Evolutionary conservation across 2,329 filamentous ascomycete genomes (phyloP), one percentile per base, ranked within the genome.

Genomic region (Colletotrichum abscissum): DNA sequence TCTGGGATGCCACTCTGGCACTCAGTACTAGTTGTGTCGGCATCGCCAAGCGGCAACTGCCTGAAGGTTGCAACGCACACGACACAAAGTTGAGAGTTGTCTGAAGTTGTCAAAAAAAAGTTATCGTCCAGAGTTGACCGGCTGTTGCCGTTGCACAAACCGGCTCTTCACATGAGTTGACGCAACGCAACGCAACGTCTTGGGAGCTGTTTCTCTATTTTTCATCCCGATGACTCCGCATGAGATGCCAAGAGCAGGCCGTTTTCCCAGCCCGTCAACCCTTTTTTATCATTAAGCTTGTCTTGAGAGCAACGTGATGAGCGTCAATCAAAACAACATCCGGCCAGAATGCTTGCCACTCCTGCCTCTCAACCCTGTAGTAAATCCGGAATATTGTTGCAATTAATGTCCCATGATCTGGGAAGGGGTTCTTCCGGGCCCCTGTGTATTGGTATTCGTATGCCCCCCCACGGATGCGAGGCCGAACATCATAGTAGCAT

Each of bases 351-450:
- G 64, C 64, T 59, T 52, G 28, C 24, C 56, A 28, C 55, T 55
- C 46, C 30, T 63, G 30, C 30, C 52, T 64, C 24, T 19, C 19
- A 72, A 69, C 74, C 73, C 74, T 76, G 74, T 52, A 69, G 74
- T n/a, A 73, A 73, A 75, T 75, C 74, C 74, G 74, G 74, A 73
- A 75, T 69, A 75, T 74, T 71, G 66, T 66, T 56, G 67, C 65
- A 64, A 28, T 64, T 54, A 59, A 69, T 64, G 69, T 55, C 65
- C 71, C 71, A 60, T 67, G 49, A 63, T 71, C 67, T 46, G 59
- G 66, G 66, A 52, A 46, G 54, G 64, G 19, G 22, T 33, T 38
- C 16, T 59, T 57, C 63, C 38, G 35, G 63, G 24, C 49, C 54
- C 42, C 63, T 3, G 49, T 67, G 42, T 49, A 16, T 42, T 3